Evolutionary conservation across 78 protist species (phyloP).

Genomic region (Emiliania huxleyi): DNA sequence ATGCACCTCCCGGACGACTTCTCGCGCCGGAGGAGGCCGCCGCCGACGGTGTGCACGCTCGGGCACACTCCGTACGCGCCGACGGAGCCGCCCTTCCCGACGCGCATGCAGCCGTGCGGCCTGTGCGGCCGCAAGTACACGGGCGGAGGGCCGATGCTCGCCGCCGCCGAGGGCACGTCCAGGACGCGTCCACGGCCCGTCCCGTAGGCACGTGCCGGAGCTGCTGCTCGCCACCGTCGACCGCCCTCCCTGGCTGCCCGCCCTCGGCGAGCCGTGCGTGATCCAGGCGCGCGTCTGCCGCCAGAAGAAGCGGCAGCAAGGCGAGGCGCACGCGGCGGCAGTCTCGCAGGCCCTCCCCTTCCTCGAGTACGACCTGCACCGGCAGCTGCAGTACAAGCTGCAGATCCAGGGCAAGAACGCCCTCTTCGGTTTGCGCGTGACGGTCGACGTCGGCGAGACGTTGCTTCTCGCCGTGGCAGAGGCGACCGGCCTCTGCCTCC

Average conservation of each 20-base stretch:
- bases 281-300: slow-evolving; percentile 32
- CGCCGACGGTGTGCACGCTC: background rate
- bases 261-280: background rate
- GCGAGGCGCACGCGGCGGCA: slow-evolving; percentile 65
- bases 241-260: slow-evolving; percentile 31
- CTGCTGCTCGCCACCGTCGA: slow-evolving; percentile 66
- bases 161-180: no score
- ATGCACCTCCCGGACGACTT: slow-evolving; percentile 5
- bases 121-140: slow-evolving; percentile 66
- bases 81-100: slow-evolving; percentile 22
- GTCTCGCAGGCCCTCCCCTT: slow-evolving; percentile 76
- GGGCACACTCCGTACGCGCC: background rate
- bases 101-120: slow-evolving; percentile 31
- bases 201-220: slow-evolving; percentile 76
- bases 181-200: no score
- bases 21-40: background rate
- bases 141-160: no score
- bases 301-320: slow-evolving; percentile 15
- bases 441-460: slow-evolving; percentile 63
- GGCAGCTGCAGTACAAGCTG: slow-evolving; percentile 74
- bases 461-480: slow-evolving; percentile 67
- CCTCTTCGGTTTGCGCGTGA: slow-evolving; percentile 62
- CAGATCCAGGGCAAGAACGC: slow-evolving; percentile 55
- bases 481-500: slow-evolving; percentile 69
- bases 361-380: slow-evolving; percentile 81